Base-by-base conservation (phyloP, 2,329 filamentous ascomycete species). In the Aureobasidium leucospermi region DNA sequence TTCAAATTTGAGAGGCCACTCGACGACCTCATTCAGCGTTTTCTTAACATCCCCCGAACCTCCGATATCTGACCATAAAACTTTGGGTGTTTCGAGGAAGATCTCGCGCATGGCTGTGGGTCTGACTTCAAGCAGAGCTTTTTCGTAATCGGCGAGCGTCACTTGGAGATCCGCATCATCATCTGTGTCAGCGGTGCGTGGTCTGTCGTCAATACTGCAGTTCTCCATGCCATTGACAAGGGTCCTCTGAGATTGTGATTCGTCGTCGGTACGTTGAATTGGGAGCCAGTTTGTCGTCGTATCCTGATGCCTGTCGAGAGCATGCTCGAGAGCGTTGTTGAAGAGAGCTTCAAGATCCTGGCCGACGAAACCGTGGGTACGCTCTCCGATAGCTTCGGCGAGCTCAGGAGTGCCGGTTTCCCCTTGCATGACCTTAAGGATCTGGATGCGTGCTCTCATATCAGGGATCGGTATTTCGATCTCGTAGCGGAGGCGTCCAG, bases 31-130 rank as follows among this genome's bases (percentile, higher is more conserved):
- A 63, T 81, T 78, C 29, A 87, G 77, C 38, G 76, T 75, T 59
- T 74, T 28, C 69, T 95, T 95, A 63, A 96, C 84, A 42, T 82
- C 79, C 46, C 87, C 83, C 63, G 96, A 89, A 0, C 93, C 93
- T 62, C 90, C 92, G 55, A 97, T 93, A 67, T 96, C 90, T 51
- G 81, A 79, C 91, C 91, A 97, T 71, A 81, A 82, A 31, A 96
- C 86, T 13, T 88, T 91, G 0, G 91, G 92, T 8, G 90, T 92
- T 68, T 95, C 89, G 48, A 96, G 79, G 69, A 94, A 90, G 59
- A 96, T 85, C 68, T 95, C 91, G 64, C 90, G 86, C 83, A 97
- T 93, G 3, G 90, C 89, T 1, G 88, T 91, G 1, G 93, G 90
- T 10, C 84, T 81, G n/a, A 91, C 85, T 59, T 82, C 75, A 39